These are phyloP conservation scores for Mucor velutinosus DNA, from an alignment of 371 early-diverging fungal genomes.

Conservation along the genomic window DNA sequence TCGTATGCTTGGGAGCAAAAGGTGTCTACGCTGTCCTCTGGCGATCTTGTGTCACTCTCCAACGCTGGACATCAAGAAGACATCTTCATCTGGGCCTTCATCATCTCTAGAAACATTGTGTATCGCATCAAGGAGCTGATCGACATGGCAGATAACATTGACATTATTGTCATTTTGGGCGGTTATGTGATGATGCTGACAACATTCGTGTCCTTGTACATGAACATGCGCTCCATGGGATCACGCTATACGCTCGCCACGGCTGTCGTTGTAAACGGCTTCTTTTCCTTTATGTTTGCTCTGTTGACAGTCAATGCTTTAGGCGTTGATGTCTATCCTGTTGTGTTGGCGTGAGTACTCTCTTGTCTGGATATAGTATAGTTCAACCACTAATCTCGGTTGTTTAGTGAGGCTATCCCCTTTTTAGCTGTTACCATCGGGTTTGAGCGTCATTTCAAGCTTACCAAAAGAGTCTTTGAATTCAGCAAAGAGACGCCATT, in stretches of 20 bases:
- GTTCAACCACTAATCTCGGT: background rate
- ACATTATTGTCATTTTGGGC: slow-evolving; percentile 78
- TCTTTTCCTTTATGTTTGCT: slow-evolving; percentile 81
- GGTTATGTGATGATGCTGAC: slow-evolving; percentile 87
- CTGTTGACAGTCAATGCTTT: slow-evolving; percentile 68
- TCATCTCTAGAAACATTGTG: slow-evolving; percentile 52
- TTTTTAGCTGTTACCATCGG: slow-evolving; percentile 93
- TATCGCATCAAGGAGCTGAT: slow-evolving; percentile 62
- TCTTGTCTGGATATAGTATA: too few relatives aligned
- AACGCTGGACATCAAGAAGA: slow-evolving; percentile 24
- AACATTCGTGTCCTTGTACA: slow-evolving; percentile 80
- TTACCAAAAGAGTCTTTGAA: slow-evolving; percentile 81
- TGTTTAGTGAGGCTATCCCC: slow-evolving; percentile 85
- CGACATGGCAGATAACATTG: slow-evolving; percentile 73
- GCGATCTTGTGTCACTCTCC: slow-evolving; percentile 34
- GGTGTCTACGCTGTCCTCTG: slow-evolving; percentile 39
- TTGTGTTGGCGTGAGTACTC: slow-evolving; percentile 69
- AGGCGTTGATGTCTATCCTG: slow-evolving; percentile 72
- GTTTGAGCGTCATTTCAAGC: slow-evolving; percentile 84
- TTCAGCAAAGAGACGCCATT: slow-evolving; percentile 32
- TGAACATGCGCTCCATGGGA: slow-evolving; percentile 87
- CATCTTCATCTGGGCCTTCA: slow-evolving; percentile 45
- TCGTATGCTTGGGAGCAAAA: slow-evolving; percentile 55
- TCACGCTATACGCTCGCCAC: slow-evolving; percentile 78
- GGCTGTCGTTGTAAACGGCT: slow-evolving; percentile 68